phyloP scores from a whole-genome alignment of 257 asterid species.

The Solanum piurae region DNA sequence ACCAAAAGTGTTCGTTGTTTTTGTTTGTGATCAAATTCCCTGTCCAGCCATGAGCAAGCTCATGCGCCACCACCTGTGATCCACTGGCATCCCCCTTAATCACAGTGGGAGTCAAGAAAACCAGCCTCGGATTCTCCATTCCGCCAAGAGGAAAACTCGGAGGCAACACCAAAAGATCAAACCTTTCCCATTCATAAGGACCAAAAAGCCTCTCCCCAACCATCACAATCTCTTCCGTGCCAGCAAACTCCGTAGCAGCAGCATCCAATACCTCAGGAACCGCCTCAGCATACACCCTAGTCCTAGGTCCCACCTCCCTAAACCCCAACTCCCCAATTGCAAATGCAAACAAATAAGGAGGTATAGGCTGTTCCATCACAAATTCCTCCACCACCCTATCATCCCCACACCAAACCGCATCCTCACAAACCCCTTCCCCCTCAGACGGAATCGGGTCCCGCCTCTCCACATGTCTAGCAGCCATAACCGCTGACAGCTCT shows the following conservation, averaged over 20 bases:
- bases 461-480: slow-evolving; percentile 52
- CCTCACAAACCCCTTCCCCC: slow-evolving; percentile 53
- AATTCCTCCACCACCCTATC: slow-evolving; percentile 85
- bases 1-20: slow-evolving; percentile 92
- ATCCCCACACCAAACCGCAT: slow-evolving; percentile 61
- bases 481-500: slow-evolving; percentile 70
- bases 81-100: slow-evolving; percentile 86
- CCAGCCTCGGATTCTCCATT: slow-evolving; percentile 98
- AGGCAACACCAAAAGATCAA: slow-evolving; percentile 91
- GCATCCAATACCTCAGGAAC: slow-evolving; percentile 49
- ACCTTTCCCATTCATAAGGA: slow-evolving; percentile 91
- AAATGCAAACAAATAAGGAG: slow-evolving; percentile 86
- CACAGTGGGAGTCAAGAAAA: slow-evolving; percentile 84
- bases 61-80: slow-evolving; percentile 93
- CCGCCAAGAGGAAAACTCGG: slow-evolving; percentile 97
- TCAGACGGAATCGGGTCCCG: slow-evolving; percentile 43
- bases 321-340: slow-evolving; percentile 84
- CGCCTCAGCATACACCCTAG: slow-evolving; percentile 68
- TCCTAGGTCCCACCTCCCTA: slow-evolving; percentile 89
- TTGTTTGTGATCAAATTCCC: slow-evolving; percentile 97
- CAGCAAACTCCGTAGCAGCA: slow-evolving; percentile 76
- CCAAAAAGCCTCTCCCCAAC: slow-evolving; percentile 89
- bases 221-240: slow-evolving; percentile 83
- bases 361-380: slow-evolving; percentile 86
- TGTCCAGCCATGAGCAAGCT: slow-evolving; percentile 98